These are phyloP conservation scores for Nigrograna mackinnonii DNA, from an alignment of 2,329 filamentous ascomycete species.

Conservation along the genomic window DNA sequence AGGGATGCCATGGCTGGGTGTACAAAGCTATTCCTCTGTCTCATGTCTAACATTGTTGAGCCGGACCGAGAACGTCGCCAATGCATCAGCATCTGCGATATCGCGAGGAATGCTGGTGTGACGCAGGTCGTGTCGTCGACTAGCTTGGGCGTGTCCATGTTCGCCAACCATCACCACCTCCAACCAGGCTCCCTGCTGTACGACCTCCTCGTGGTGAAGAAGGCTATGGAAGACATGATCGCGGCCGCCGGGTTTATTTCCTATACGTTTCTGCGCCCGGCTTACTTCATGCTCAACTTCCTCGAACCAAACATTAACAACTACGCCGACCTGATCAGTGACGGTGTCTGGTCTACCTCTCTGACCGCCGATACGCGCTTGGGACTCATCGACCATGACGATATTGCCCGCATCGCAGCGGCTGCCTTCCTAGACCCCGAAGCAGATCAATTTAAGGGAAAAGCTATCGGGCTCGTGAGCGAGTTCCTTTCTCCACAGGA, in stretches of 20 bases:
- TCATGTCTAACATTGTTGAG: constrained; percentile 2
- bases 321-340: neutral
- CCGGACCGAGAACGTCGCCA: neutral
- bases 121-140: constrained; percentile 4
- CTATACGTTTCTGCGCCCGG: constrained; percentile 3
- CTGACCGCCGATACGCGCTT: constrained; percentile 4
- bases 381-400: constrained; percentile 3
- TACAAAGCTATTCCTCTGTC: constrained; percentile 5
- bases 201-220: constrained; percentile 2
- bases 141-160: constrained; percentile 3
- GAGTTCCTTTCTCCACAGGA: constrained; percentile 1
- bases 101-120: constrained; percentile 2
- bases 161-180: constrained; percentile 1
- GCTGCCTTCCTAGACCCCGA: constrained; percentile 5
- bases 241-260: neutral
- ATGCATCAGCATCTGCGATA: neutral
- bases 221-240: neutral
- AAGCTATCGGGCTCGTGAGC: constrained; percentile 2
- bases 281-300: constrained; percentile 7
- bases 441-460: neutral
- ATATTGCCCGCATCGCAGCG: constrained; percentile 3
- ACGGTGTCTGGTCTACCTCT: constrained; percentile 2
- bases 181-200: constrained; percentile 2
- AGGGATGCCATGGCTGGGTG: constrained; percentile 3
- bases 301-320: constrained; percentile 3